Base-by-base conservation (phyloP, 2,329 filamentous ascomycete genomes). In the Ilyonectria destructans region DNA sequence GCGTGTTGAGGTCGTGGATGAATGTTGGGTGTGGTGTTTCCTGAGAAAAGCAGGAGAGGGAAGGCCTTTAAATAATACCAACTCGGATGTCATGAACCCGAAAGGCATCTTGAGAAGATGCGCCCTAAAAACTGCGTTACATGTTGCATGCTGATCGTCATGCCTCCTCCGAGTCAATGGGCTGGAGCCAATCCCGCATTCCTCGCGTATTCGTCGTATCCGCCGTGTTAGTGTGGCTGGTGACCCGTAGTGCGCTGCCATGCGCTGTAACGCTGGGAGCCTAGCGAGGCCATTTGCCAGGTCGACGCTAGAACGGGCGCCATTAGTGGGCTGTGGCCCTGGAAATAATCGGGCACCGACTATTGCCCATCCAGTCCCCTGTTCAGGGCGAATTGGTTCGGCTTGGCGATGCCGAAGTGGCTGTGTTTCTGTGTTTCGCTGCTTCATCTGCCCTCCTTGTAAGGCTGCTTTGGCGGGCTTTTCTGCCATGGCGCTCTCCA, bases 161-260 rank as follows among this genome's bases (percentile, higher is more conserved):
- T 12, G 45, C 17, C 51, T 12, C 9, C 23, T 26, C 51, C 21
- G n/a, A 45, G 37, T n/a, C 17, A 33, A 31, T 33, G n/a, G 31
- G 13, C 33, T 13, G 33, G 33, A 21, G 43, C 33, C 45, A 51
- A 57, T 58, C 15, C 29, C 29, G 49, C 31, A n/a, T 55, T 23
- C 13, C 62, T 37, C 40, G 37, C 52, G 60, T 51, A 63, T 49
- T 40, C 52, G 31, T 65, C 62, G 62, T 65, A 60, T 65, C 62
- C 51, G 56, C 43, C 19, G 56, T 37, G 1, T 26, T 35, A 54
- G 60, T 17, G 60, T 43, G 33, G 35, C 54, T 35, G 15, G 26
- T 46, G 21, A 31, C n/a, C 40, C 23, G 17, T 9, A 37, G 31
- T 23, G 58, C 33, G 37, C 26, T 46, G 40, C 21, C 17, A 31